Evolutionary conservation across 495 filamentous ascomycete genomes (phyloP), one percentile per base, ranked within the genome.

Genomic region (Penicillium samsonianum): DNA sequence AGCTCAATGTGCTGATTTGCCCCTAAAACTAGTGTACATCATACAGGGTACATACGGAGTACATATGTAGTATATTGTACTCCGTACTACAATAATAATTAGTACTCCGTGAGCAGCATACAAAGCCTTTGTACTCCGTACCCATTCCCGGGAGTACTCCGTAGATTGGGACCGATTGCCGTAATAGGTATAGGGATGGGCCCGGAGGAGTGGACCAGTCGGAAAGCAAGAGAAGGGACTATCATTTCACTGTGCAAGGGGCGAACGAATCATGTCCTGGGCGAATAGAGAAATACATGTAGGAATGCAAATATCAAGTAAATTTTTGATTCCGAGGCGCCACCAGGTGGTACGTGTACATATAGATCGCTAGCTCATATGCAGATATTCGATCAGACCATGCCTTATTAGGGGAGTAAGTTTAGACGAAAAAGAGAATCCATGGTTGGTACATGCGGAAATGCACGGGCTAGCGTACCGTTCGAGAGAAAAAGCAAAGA

Each of bases 271-370:
- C 20, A 50, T 9, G 6, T 1, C 6, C 19, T 11, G 6, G 22
- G 9, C 2, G 6, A 50, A 20, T 35, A 8, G 10, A 40, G 10
- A 38, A 40, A 22, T 7, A n/a, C n/a, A n/a, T n/a, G n/a, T n/a
- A 19, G 12, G 25, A 37, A 37, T 9, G 25, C 0, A 28, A 25
- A 46, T 12, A 46, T 46, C 43, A 26, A 26, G 2, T 20, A 11
- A 26, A 44, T 11, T 23, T 23, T 26, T 4, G 23, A 4, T 25
- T 25, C 11, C 30, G 26, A 43, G 41, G 41, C 31, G 41, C 33
- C 25, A 28, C 38, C 4, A 26, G 11, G 47, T 45, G 52, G 58
- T 61, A 56, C 58, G 54, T 61, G 59, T 58, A n/a, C n/a, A n/a
- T n/a, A 44, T 44, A 53, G 48, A 53, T 54, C 47, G 45, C 45